These are phyloP conservation scores for Uromyces viciae-fabae DNA, from an alignment of 1,284 basidiomycete species.

Conservation along the genomic window DNA sequence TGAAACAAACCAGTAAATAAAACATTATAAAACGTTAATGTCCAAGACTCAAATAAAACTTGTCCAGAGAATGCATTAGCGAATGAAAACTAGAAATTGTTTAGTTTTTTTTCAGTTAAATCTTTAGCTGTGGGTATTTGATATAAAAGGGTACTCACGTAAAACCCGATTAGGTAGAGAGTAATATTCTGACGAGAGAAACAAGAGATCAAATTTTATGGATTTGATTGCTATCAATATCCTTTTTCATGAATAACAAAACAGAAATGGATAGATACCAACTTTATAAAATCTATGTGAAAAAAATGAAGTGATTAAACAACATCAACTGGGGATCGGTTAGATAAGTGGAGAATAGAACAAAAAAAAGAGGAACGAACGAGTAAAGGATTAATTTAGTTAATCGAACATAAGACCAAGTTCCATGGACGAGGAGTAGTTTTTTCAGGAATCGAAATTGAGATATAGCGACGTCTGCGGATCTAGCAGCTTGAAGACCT, in stretches of 20 bases:
- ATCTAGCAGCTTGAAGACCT: conserved; percentile 93
- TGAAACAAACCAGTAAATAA: conserved; percentile 50
- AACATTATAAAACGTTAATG: conserved; percentile 64
- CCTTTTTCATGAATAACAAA: too few relatives aligned
- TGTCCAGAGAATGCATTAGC: conserved; percentile 99
- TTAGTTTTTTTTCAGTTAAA: too few relatives aligned
- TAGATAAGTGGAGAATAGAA: background rate
- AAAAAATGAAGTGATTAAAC: background rate
- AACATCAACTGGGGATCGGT: background rate
- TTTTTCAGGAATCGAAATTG: conserved; percentile 98
- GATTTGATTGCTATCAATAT: background rate
- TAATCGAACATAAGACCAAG: conserved; percentile 93
- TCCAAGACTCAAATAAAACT: conserved; percentile 98
- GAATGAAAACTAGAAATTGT: conserved; percentile 77
- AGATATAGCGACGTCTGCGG: conserved; percentile 93
- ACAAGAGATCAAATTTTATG: background rate
- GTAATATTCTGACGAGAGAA: conserved; percentile 35
- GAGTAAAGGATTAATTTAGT: conserved; percentile 80
- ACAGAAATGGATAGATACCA: background rate
- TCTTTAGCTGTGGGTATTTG: too few relatives aligned
- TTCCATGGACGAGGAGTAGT: conserved; percentile 89
- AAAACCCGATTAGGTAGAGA: conserved; percentile 43
- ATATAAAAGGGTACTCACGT: conserved; percentile 24
- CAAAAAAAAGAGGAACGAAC: background rate
- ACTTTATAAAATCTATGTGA: conserved; percentile 42